Evolutionary conservation across 2,329 filamentous ascomycete species (phyloP), one percentile per base, ranked within the genome.

Genomic region (Lasiodiplodia hormozganensis): DNA sequence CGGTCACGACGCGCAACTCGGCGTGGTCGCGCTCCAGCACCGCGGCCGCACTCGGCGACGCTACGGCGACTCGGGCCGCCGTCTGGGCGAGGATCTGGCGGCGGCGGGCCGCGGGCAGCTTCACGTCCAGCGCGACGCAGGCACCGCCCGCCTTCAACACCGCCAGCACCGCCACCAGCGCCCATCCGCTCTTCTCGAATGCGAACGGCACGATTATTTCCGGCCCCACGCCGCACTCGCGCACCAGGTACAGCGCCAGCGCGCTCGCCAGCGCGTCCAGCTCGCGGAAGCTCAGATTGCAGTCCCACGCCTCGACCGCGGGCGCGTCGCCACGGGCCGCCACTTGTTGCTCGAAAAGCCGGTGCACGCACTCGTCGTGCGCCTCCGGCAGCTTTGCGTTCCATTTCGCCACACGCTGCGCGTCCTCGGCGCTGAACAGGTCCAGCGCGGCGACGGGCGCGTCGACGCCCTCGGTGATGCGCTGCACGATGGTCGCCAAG

Each of bases 221-320:
- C 4, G 60, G 60, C 11, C 71, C 72, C 38, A 78, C 72, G 1
- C 81, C 71, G 28, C 28, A 28, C 8, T 11, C 11, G 6, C 73
- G 72, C 16, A 75, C 70, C 2, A 86, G 77, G 66, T 82, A 76
- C 4, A 73, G 72, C 3, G 84, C 84, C 8, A 86, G 76, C 1
- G 72, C 11, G 2, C 11, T 21, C 25, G 56, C 28, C 11, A n/a
- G 16, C 6, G 21, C 16, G 16, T 85, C 82, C 2, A 86, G 76
- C 65, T 85, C 79, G 43, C 73, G 64, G 69, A 86, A 86, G 2
- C 82, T 84, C 64, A 85, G 79, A 67, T 74, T 74, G 38, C 85
- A 84, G 68, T 86, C 84, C 83, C 83, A 86, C 0, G 84, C 84
- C 67, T 82, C 74, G 16, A 86, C 78, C 23, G 84, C 84, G 4